Evolutionary conservation across 768 basidiomycete genomes (phyloP).

Genomic region (Lanmaoa pseudosensibilis): DNA sequence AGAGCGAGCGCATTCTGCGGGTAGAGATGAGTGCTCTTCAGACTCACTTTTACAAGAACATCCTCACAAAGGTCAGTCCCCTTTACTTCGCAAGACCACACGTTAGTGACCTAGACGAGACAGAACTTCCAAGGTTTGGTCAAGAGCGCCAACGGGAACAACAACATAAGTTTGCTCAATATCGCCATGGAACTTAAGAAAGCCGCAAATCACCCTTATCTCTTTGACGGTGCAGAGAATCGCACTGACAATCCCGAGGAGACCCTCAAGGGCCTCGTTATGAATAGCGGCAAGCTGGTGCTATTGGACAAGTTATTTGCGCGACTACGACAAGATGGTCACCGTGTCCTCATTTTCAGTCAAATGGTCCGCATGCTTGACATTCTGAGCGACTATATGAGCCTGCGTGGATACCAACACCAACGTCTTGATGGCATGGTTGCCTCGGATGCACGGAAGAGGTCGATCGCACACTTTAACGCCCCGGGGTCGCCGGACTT

Average conservation of each 20-base stretch:
- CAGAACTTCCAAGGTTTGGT: constrained; percentile 93
- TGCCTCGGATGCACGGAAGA: constrained; percentile 88
- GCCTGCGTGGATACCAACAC: constrained; percentile 82
- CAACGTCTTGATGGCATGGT: constrained; percentile 97
- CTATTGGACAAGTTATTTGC: constrained; percentile 95
- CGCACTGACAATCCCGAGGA: constrained; percentile 67
- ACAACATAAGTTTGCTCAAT: constrained; percentile 93
- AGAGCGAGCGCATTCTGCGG: constrained; percentile 95
- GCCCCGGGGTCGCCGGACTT: constrained; percentile 91
- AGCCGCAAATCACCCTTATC: constrained; percentile 95
- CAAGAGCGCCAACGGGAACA: constrained; percentile 85
- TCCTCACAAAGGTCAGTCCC: constrained; percentile 74
- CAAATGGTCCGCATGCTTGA: constrained; percentile 99
- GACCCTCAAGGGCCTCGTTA: constrained; percentile 90
- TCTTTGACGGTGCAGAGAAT: constrained; percentile 94
- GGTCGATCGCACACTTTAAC: constrained; percentile 97
- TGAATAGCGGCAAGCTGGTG: constrained; percentile 99
- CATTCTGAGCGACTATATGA: constrained; percentile 97
- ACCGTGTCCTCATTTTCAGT: constrained; percentile 97
- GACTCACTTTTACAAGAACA: constrained; percentile 99
- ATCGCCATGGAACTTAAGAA: constrained; percentile 99
- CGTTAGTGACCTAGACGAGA: constrained; percentile 4
- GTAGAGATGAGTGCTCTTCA: constrained; percentile 98
- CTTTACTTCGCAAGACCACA: not conserved
- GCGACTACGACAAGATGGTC: constrained; percentile 86